Evolutionary conservation across 345 rosid species (phyloP).

Genomic region (Ceriops decandra): DNA sequence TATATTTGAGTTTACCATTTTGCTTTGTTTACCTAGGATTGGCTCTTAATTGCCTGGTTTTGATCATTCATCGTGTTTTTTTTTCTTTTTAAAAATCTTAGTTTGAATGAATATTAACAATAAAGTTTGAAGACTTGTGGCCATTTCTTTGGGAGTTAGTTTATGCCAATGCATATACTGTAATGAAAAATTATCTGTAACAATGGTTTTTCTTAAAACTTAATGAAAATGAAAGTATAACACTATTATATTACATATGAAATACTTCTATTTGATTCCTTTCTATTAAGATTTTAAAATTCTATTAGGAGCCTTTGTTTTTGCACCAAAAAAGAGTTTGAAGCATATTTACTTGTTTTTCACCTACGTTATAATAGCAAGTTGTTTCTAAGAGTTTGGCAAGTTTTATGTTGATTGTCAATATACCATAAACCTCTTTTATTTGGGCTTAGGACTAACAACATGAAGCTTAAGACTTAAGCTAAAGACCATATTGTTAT

Average conservation of each 20-base stretch:
- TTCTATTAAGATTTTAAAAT: background rate
- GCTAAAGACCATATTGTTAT: too few relatives aligned
- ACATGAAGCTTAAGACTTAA: too few relatives aligned
- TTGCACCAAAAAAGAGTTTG: background rate
- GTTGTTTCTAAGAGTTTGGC: background rate
- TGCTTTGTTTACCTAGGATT: too few relatives aligned
- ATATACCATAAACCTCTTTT: too few relatives aligned
- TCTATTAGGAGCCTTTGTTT: background rate
- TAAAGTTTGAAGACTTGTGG: background rate
- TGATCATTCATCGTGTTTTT: background rate
- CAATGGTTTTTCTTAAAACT: background rate
- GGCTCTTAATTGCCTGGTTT: background rate
- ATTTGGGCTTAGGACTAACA: too few relatives aligned
- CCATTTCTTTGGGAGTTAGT: background rate
- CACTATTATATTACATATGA: conserved; percentile 5
- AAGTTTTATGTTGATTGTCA: too few relatives aligned
- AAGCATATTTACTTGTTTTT: background rate
- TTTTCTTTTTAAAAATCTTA: background rate
- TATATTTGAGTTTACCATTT: background rate
- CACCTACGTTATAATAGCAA: background rate
- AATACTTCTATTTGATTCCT: conserved; percentile 1
- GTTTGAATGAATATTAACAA: background rate
- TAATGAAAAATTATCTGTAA: background rate
- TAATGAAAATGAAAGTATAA: conserved; percentile 15
- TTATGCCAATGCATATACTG: background rate